These are phyloP conservation scores for Colletotrichum tofieldiae DNA, from an alignment of 2,329 filamentous ascomycete species.

Conservation along the genomic window DNA sequence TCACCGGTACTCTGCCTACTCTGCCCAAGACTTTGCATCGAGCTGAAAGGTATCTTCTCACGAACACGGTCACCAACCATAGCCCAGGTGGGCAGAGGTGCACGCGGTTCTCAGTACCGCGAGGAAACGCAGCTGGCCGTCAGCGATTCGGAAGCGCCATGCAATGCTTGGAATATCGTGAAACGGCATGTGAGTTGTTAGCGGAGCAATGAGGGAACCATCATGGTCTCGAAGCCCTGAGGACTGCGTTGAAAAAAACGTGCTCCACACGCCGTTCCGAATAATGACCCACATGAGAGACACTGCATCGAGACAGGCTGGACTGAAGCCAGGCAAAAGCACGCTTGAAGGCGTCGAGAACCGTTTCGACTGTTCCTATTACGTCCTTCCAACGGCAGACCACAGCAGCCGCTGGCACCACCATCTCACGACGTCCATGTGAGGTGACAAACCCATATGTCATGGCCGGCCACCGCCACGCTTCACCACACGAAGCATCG, in stretches of 20 bases:
- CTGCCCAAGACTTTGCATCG: neutral
- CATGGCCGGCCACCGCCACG: constrained; percentile 24
- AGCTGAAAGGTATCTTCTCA: constrained; percentile 3
- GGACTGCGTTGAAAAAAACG: constrained; percentile 5
- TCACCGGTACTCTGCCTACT: constrained; percentile 14
- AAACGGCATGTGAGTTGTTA: constrained; percentile 15
- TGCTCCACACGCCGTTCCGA: constrained; percentile 22
- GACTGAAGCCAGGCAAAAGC: neutral
- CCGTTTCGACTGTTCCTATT: constrained; percentile 15
- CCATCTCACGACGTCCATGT: constrained; percentile 38
- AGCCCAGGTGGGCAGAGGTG: neutral
- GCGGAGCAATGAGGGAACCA: constrained; percentile 5
- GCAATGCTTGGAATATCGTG: neutral
- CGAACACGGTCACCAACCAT: neutral
- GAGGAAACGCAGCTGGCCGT: constrained; percentile 12
- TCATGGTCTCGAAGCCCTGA: neutral
- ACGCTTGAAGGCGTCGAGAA: constrained; percentile 14
- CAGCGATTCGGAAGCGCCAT: neutral
- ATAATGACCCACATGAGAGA: constrained; percentile 1
- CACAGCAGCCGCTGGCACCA: constrained; percentile 35
- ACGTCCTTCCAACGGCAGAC: constrained; percentile 11
- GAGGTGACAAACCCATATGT: constrained; percentile 18
- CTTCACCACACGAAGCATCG: neutral
- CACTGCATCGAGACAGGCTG: constrained; percentile 10
- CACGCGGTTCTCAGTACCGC: neutral